Conservation (phyloP, 2,329 filamentous ascomycete genomes). For the Exophiala phaeomuriformis region DNA sequence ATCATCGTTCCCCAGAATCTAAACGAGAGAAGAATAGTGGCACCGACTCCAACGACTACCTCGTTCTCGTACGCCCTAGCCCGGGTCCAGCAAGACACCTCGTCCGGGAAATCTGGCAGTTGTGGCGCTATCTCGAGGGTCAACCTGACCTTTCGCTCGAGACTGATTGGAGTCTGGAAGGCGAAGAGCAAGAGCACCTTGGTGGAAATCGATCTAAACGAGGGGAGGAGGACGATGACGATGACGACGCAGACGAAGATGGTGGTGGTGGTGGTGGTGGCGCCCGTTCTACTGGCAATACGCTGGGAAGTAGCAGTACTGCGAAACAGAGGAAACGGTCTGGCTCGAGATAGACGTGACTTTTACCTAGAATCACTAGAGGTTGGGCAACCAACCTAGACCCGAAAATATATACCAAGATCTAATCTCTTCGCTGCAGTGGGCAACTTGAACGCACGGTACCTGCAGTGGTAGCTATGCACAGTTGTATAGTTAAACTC, state of each 20-base stretch:
- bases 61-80: constrained; percentile 18
- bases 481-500: no score
- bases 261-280: no score
- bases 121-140: constrained; percentile 26
- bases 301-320: no score
- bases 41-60: not conserved
- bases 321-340: no score
- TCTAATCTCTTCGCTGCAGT: no score
- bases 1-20: not conserved
- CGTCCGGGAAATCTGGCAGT: constrained; percentile 22
- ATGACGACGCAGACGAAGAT: not conserved
- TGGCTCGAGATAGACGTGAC: no score
- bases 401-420: no score
- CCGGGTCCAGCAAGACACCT: constrained; percentile 8
- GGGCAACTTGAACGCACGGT: no score
- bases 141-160: not conserved
- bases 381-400: no score
- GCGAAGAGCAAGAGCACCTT: not conserved
- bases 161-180: not conserved
- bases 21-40: not conserved
- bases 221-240: not conserved
- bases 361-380: no score
- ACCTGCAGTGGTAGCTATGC: no score
- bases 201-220: not conserved
- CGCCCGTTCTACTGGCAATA: no score